These are phyloP conservation scores for Cylindrotheca fusiformis DNA, from an alignment of 108 stramenopile species.

Conservation along the genomic window DNA sequence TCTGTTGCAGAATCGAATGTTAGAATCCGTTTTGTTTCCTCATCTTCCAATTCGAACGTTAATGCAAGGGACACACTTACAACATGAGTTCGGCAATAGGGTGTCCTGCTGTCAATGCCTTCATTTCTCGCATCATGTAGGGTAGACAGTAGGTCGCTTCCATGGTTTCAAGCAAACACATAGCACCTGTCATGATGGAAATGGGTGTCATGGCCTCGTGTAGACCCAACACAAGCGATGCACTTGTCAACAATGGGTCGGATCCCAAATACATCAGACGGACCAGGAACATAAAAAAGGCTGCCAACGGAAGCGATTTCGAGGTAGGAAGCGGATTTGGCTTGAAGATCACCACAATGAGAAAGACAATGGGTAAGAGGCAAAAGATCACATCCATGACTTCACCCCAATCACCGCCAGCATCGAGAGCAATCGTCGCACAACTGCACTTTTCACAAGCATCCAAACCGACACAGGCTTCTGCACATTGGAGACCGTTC, in stretches of 20 bases:
- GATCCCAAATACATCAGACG: conserved; percentile 56
- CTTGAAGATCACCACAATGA: conserved; percentile 42
- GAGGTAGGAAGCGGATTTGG: conserved; percentile 48
- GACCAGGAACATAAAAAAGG: too few relatives aligned
- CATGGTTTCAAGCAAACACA: conserved; percentile 54
- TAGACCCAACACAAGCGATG: conserved; percentile 44
- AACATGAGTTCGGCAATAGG: too few relatives aligned
- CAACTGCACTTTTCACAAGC: too few relatives aligned
- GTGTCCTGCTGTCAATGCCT: conserved; percentile 64
- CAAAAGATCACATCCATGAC: too few relatives aligned
- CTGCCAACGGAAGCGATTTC: conserved; percentile 43
- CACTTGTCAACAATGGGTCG: conserved; percentile 40
- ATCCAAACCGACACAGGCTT: too few relatives aligned
- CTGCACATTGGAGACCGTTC: conserved; percentile 12
- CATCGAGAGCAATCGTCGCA: conserved; percentile 38
- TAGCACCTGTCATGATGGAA: conserved; percentile 65
- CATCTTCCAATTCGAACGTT: conserved; percentile 64
- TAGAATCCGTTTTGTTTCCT: conserved; percentile 58
- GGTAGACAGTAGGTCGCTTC: too few relatives aligned
- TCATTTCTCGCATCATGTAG: too few relatives aligned
- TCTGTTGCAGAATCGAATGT: conserved; percentile 63
- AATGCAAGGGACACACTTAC: conserved; percentile 48
- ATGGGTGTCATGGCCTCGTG: too few relatives aligned
- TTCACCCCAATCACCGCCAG: too few relatives aligned
- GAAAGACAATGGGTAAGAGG: too few relatives aligned